phyloP scores from a whole-genome alignment of 495 filamentous ascomycete species.

The Viridothelium virens region DNA sequence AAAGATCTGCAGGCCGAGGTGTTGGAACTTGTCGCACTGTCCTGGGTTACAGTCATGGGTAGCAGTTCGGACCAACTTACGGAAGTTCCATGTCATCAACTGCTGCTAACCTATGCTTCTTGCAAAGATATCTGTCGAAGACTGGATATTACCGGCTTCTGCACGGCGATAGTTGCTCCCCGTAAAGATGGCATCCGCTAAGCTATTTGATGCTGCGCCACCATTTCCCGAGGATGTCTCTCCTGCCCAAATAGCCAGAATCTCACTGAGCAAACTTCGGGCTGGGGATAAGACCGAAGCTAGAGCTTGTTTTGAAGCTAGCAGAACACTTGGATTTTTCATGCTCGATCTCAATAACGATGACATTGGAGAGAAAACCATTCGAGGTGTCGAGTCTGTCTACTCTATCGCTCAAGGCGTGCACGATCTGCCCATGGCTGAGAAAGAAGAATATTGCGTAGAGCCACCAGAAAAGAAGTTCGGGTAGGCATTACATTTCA shows the following conservation, averaged over 20 bases:
- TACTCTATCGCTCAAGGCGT: not conserved
- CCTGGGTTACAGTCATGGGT: too few species aligned
- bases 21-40: too few species aligned
- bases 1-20: too few species aligned
- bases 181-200: not conserved
- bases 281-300: slow-evolving; percentile 15
- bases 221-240: not conserved
- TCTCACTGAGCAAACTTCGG: slow-evolving; percentile 22
- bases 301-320: slow-evolving; percentile 23
- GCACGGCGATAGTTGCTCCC: too few species aligned
- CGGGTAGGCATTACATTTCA: not conserved
- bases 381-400: not conserved
- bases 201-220: not conserved
- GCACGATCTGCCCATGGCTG: not conserved
- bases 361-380: not conserved
- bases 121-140: too few species aligned
- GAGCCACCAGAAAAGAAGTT: not conserved
- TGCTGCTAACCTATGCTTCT: too few species aligned
- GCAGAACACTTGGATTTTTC: slow-evolving; percentile 15
- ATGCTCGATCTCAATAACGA: not conserved
- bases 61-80: too few species aligned
- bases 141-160: too few species aligned
- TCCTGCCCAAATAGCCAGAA: not conserved
- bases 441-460: not conserved
- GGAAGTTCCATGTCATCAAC: too few species aligned